These are phyloP conservation scores for Acanthochlamys bracteata DNA, from an alignment of 106 monocot genomes.

Conservation along the genomic window DNA sequence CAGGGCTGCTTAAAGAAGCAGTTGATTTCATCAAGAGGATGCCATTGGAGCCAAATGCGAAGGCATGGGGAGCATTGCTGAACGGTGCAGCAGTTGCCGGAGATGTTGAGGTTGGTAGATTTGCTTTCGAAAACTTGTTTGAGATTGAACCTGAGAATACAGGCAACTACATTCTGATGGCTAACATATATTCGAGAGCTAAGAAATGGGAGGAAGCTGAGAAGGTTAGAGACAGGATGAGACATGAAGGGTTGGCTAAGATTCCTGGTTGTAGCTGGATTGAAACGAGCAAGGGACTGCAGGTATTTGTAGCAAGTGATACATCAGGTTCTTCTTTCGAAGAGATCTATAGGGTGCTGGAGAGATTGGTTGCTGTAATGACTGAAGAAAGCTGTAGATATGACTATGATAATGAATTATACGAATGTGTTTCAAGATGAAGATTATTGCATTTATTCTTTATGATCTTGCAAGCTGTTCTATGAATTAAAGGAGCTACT, in stretches of 20 bases:
- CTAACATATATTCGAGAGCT: conserved; percentile 27
- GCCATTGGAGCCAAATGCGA: conserved; percentile 31
- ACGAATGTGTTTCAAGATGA: conserved; percentile 17
- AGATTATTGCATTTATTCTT: no score
- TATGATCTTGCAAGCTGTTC: no score
- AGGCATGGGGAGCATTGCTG: conserved; percentile 35
- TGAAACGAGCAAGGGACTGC: conserved; percentile 17
- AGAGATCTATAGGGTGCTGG: conserved; percentile 10
- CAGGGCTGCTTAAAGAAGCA: conserved; percentile 31
- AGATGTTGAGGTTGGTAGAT: conserved; percentile 26
- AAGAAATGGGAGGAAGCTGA: conserved; percentile 39
- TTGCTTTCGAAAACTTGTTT: conserved; percentile 27
- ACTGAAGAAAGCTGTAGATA: conserved; percentile 27
- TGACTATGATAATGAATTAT: conserved; percentile 19
- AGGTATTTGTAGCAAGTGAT: conserved; percentile 24
- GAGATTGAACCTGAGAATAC: conserved; percentile 39
- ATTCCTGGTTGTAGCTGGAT: conserved; percentile 50
- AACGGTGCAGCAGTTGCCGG: conserved; percentile 27
- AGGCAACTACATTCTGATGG: conserved; percentile 46
- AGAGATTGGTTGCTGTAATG: conserved; percentile 25
- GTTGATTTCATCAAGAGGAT: conserved; percentile 18
- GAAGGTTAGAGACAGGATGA: conserved; percentile 32
- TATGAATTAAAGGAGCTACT: no score
- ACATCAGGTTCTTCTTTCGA: background rate
- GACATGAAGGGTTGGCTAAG: conserved; percentile 23